Base-by-base conservation (phyloP, 331 rosid species). In the Quercus lobata region DNA sequence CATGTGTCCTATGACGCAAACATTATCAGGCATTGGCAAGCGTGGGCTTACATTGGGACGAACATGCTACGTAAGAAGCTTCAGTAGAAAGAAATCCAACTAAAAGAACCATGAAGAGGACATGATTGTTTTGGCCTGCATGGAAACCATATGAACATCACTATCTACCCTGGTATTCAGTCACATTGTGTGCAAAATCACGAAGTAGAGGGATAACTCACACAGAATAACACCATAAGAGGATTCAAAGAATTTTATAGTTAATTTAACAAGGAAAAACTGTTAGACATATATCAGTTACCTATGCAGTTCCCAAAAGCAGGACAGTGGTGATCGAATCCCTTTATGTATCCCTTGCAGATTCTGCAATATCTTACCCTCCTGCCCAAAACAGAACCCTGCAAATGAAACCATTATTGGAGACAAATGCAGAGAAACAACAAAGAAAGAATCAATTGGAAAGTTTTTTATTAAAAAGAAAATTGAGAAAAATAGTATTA, bases 281-380 rank as follows among this genome's bases (percentile, higher is more conserved):
- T 17, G 24, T 27, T 41, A 56, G 25, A 29, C 9, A 72, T n/a
- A 73, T 7, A 2, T 12, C 32, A 53, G 49, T 78, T 69, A 86
- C 90, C 92, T 53, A 88, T 84, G 74, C 92, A 88, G 72, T 81
- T 88, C 56, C 90, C 90, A 72, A 88, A 88, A 66, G 90, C 88
- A 69, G 88, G 92, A 74, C 90, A 84, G 73, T 88, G 92, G 66
- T 88, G 92, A 60, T 86, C 88, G 27, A 82, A 79, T 24, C 82
- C 88, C 75, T 75, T 79, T 57, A 86, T 75, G 46, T 68, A 37
- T 55, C 72, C 80, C 69, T 84, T 63, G 81, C 88, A 88, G 73
- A 4, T 79, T 58, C 58, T 78, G 78, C 90, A 88, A 69, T 81
- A 75, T 80, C 85, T 79, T 44, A 83, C 74, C 74, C 92, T 86